Conservation (phyloP, 176 grass and related monocot genomes). For the Zea luxurians region DNA sequence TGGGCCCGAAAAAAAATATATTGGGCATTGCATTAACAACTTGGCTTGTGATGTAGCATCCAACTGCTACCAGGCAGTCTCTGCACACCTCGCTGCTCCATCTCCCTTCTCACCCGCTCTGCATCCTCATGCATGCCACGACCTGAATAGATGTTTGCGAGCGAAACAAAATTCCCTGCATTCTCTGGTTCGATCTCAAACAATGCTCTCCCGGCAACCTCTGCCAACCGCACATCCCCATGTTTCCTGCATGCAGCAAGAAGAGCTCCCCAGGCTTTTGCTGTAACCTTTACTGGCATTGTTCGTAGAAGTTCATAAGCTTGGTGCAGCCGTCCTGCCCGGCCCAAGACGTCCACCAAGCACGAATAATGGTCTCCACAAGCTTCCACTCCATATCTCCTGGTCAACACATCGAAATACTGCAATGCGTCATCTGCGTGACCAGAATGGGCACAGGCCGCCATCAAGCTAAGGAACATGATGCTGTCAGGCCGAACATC, state of each 20-base stretch:
- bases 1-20: background rate
- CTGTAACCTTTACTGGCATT: slow-evolving; percentile 59
- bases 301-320: slow-evolving; percentile 58
- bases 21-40: slow-evolving; percentile 14
- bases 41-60: slow-evolving; percentile 49
- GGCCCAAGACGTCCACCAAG: slow-evolving; percentile 68
- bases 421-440: slow-evolving; percentile 52
- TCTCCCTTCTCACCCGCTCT: slow-evolving; percentile 48
- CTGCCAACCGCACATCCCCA: slow-evolving; percentile 56
- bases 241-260: slow-evolving; percentile 69
- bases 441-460: slow-evolving; percentile 63
- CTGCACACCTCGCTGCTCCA: slow-evolving; percentile 57
- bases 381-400: slow-evolving; percentile 41
- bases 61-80: slow-evolving; percentile 57
- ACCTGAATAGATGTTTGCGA: slow-evolving; percentile 59
- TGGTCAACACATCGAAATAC: slow-evolving; percentile 63
- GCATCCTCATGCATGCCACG: slow-evolving; percentile 60
- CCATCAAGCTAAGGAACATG: slow-evolving; percentile 64
- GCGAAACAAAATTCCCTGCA: slow-evolving; percentile 66
- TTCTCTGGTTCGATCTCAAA: slow-evolving; percentile 73
- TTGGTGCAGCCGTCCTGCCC: slow-evolving; percentile 58
- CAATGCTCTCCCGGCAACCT: slow-evolving; percentile 54
- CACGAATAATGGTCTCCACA: slow-evolving; percentile 63
- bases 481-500: slow-evolving; percentile 54
- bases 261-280: slow-evolving; percentile 78